A percentile compares a stretch with the other conserved stretches of the same genome.
Evolutionary conservation across 73 alveolate genomes (phyloP).

Genomic region (Blepharisma stoltei): DNA sequence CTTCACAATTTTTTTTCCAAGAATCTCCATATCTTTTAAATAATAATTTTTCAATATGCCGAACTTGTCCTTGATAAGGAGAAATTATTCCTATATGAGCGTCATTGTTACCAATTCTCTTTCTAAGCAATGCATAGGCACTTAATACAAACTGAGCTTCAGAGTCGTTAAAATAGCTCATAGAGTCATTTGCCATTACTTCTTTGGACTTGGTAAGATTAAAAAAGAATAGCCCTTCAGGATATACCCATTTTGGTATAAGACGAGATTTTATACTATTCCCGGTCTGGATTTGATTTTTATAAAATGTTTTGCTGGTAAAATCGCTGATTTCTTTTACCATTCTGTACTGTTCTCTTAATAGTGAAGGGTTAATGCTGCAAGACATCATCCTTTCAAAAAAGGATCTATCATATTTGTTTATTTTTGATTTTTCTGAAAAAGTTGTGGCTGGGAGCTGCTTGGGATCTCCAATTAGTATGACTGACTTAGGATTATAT

Average conservation of each 20-base stretch:
- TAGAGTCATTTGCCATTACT: neutral
- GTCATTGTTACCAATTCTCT: too few species aligned
- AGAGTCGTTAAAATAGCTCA: neutral
- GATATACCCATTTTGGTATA: neutral
- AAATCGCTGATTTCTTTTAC: slow-evolving; percentile 80
- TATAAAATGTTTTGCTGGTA: slow-evolving; percentile 75
- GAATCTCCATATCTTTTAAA: slow-evolving; percentile 22
- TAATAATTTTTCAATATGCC: slow-evolving; percentile 26
- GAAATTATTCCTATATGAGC: slow-evolving; percentile 47
- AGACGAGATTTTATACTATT: neutral
- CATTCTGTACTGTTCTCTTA: slow-evolving; percentile 95
- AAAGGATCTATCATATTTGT: slow-evolving; percentile 63
- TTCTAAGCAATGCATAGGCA: neutral
- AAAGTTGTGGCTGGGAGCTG: slow-evolving; percentile 87
- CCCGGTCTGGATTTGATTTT: slow-evolving; percentile 39
- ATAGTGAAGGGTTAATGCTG: slow-evolving; percentile 71
- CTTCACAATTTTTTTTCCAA: slow-evolving; percentile 49
- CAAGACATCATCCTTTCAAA: slow-evolving; percentile 77
- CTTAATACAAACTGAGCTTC: neutral
- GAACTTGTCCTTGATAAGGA: slow-evolving; percentile 51
- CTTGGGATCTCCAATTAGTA: slow-evolving; percentile 89
- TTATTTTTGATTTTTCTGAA: slow-evolving; percentile 58
- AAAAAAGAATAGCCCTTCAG: neutral
- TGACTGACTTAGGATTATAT: slow-evolving; percentile 66
- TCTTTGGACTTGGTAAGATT: neutral